Evolutionary conservation across 2,329 filamentous ascomycete genomes (phyloP), one percentile per base, ranked within the genome.

Genomic region (Proliferodiscus dingleyae): DNA sequence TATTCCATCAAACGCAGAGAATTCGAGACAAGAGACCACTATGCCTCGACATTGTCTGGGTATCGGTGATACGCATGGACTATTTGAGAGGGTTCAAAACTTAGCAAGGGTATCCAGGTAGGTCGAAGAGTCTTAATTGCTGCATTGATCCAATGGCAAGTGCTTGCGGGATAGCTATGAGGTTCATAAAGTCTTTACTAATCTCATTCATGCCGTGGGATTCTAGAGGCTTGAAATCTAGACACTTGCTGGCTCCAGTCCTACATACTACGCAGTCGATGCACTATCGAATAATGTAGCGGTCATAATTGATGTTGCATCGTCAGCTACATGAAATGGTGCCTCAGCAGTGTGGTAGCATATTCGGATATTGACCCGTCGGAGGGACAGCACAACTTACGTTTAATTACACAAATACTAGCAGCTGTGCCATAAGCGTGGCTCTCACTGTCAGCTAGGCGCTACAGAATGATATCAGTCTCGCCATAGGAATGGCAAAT

Each of bases 191-290:
- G 21, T 52, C 36, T 48, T 43, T 26, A 50, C 38, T 18, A 45
- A 45, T 21, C 28, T 38, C 6, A 26, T 21, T 9, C 22, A 45
- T 8, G 49, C 15, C 16, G 45, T 47, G 4, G 50, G 47, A 16
- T 18, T 52, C 21, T 52, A 44, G n/a, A 47, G 50, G 38, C 44
- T 52, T 5, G 50, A 50, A 36, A 38, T 52, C 6, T 52, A 44
- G 50, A 43, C 38, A 2, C 41, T 22, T 7, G 37, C 43, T 24
- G 22, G 34, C 9, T 18, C 23, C 13, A 23, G 24, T 3, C 44
- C 42, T 3, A 26, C 24, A 7, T 53, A 46, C 15, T 53, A 41
- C n/a, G 50, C 50, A 13, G 50, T 48, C 2, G 50, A 53, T 41
- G 42, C 50, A 3, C 28, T 53, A 2, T 26, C 50, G 36, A 48